Base-by-base conservation (phyloP, 2,329 filamentous ascomycete species). In the Fragosphaeria purpurea region DNA sequence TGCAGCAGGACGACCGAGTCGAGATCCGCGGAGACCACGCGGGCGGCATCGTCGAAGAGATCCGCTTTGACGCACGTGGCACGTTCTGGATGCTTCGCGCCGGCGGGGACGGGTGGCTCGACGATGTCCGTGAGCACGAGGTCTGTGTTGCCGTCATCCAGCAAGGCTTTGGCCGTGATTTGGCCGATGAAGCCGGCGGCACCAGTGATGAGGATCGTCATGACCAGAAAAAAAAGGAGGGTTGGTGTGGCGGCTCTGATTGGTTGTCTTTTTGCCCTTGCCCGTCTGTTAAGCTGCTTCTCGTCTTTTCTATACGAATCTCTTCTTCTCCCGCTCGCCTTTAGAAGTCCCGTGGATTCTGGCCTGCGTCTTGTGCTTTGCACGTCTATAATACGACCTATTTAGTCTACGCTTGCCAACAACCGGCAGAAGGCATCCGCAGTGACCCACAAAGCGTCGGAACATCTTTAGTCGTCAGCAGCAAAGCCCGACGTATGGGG, bases 141-240 rank as follows among this genome's bases (percentile, higher is more conserved):
- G 42, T 63, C 63, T 53, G 70, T 65, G 43, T 49, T 59, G 3
- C 69, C 61, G 53, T 71, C 67, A 38, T 71, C 66, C 50, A 76
- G 60, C n/a, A 79, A 68, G 47, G 74, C 70, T 56, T 68, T 67
- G 12, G 72, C 71, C 42, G 78, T 67, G 50, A 73, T 68, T 61
- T 77, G 74, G 62, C 75, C 75, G 54, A 78, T 72, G 59, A 77
- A 78, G 50, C 74, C 75, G 48, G 72, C 72, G 32, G 72, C 75
- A 40, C 75, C 75, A 35, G 75, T 76, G 55, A 78, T 72, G 57
- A 77, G 68, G 47, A 78, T 47, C 7, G 34, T 39, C 51, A 53
- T 53, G 7, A 11, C 47, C 22, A 22, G 22, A 22, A 22, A 22
- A 22, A 22, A 22, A 22, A 22, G 22, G 22, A 22, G 22, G 22